These are phyloP conservation scores for Russula compacta DNA, from an alignment of 768 basidiomycete genomes.

Conservation along the genomic window DNA sequence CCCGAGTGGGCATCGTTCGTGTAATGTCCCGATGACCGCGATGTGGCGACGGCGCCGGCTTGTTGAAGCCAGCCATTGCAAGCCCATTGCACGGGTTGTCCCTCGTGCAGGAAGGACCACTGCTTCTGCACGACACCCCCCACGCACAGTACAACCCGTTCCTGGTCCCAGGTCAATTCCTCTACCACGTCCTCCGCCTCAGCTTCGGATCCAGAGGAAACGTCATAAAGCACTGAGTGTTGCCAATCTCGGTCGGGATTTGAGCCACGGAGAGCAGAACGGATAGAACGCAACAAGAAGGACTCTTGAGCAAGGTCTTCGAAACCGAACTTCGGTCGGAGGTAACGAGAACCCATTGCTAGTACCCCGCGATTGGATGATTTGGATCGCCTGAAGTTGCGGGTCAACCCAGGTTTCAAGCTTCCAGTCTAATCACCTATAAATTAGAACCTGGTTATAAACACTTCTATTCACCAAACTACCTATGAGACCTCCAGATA, in stretches of 20 bases:
- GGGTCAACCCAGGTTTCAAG: not conserved
- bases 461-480: not conserved
- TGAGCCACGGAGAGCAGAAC: slow-evolving; percentile 47
- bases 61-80: slow-evolving; percentile 70
- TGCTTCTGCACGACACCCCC: slow-evolving; percentile 63
- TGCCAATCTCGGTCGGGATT: slow-evolving; percentile 1
- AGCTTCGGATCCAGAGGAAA: not conserved
- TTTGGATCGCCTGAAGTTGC: too few species aligned
- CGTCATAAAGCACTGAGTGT: slow-evolving; percentile 3
- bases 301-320: slow-evolving; percentile 24
- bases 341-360: slow-evolving; percentile 10
- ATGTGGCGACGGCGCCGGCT: slow-evolving; percentile 27
- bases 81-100: slow-evolving; percentile 67
- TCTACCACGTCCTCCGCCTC: slow-evolving; percentile 38
- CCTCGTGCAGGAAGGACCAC: slow-evolving; percentile 68
- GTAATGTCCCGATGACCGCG: slow-evolving; percentile 24
- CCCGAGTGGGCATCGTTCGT: slow-evolving; percentile 24
- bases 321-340: not conserved
- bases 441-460: not conserved
- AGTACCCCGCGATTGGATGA: not conserved
- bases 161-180: slow-evolving; percentile 63
- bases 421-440: not conserved
- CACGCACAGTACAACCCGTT: slow-evolving; percentile 50
- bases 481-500: not conserved
- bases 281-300: slow-evolving; percentile 46